Base-by-base conservation (phyloP, 768 basidiomycete species). In the Tricholoma flavovirens region DNA sequence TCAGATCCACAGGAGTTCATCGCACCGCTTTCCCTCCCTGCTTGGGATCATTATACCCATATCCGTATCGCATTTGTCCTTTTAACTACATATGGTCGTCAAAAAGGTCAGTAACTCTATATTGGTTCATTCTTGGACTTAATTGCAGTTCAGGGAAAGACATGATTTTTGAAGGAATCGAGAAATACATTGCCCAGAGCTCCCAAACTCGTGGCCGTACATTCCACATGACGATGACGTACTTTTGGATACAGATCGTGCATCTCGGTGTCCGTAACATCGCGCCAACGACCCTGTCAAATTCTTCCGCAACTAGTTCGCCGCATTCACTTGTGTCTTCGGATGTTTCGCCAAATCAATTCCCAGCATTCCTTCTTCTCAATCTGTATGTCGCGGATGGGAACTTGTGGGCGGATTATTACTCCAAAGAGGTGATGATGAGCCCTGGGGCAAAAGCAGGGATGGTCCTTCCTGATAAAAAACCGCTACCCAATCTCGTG, bases 1-100 rank as follows among this genome's bases (percentile, higher is more conserved):
- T 59, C 62, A 2, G 33, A 71, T 2, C 60, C 66, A 0, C 62
- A 71, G 11, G 69, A 65, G 9, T 75, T 77, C 56, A 55, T 79
- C 5, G 49, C 60, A 0, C 48, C 65, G 1, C 58, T 69, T 48
- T 62, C 46, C 9, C 64, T 79, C 15, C 74, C 76, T 1, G 59
- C 69, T 12, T 80, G 77, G 77, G 78, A 80, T 60, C 77, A 79
- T 59, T 78, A 77, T 62, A 77, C 74, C 10, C 76, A 76, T 46
- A 72, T 78, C 19, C 75, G 76, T 1, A 64, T 77, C 26, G 74
- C 75, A 5, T 79, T 73, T 56, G 60, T 74, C n/a, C 58, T 76
- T 50, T 66, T 79, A 14, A 73, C 63, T 6, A 73, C 63, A 26
- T 66, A 74, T 55, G 77, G 76, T 7, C 71, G 77, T 19, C 69